Base-by-base conservation (phyloP, 1,284 basidiomycete genomes). In the Salmacisia buchloeana region DNA sequence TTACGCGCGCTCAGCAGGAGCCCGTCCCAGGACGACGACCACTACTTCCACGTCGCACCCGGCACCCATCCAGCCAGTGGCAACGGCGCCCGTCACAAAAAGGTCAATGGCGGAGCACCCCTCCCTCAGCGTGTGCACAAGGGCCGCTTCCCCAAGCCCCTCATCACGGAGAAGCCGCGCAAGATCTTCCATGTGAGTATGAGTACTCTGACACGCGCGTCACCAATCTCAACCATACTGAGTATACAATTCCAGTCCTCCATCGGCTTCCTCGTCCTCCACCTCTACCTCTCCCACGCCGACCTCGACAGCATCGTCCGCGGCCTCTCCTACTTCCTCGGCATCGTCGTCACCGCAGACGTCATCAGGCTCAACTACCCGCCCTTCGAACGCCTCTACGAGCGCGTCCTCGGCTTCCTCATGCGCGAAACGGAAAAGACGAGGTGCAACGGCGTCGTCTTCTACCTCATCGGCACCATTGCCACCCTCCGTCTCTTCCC, bases 381-480 rank as follows among this genome's bases (percentile, higher is more conserved):
- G 0, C 74, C 82, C 0, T 90, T 97, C 72, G 92, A 88, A 69
- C 82, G 81, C 46, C 70, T 87, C 6, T 97, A 93, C 79, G 94
- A 97, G 80, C 81, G 82, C 15, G 81, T 83, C 34, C 81, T 94
- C 1, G 94, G 94, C 23, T 88, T 91, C 76, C 85, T 98, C 62
- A 97, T 98, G 94, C 86, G 93, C 18, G 91, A 94, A 70, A 88
- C 87, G 69, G 94, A 97, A 83, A 90, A 89, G 83, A 88, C 88
- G 61, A 71, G 73, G 45, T 75, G 81, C 58, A 82, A 82, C 54
- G 94, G 94, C 3, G 92, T 94, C 33, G 87, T 97, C 52, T 97
- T 92, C 91, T 98, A 97, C 80, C 88, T 97, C 60, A 81, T 94
- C 33, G 94, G 94, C 21, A 92, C 92, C 70, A 86, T 93, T 68